Evolutionary conservation across 306 rosid species (phyloP).

Genomic region (Geum urbanum): DNA sequence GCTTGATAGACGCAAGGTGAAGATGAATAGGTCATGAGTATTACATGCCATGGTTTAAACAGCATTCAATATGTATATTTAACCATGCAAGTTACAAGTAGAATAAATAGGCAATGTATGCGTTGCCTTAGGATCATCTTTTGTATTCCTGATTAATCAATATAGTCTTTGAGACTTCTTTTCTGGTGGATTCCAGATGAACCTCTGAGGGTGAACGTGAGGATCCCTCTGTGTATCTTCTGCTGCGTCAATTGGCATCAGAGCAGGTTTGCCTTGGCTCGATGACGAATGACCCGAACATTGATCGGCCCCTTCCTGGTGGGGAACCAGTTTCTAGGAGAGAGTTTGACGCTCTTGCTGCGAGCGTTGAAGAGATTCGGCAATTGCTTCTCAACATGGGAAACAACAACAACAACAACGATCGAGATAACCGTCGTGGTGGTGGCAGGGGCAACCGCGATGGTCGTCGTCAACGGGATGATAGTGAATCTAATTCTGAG

Average conservation of each 20-base stretch:
- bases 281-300: not conserved
- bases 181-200: slow-evolving; percentile 1
- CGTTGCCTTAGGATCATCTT: not conserved
- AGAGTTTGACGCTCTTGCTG: slow-evolving; percentile 1
- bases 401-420: too few relatives aligned
- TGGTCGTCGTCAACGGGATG: too few relatives aligned
- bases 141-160: slow-evolving; percentile 2
- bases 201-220: not conserved
- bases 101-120: not conserved
- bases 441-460: too few relatives aligned
- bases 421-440: too few relatives aligned
- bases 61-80: not conserved
- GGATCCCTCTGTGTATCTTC: not conserved
- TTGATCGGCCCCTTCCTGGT: not conserved
- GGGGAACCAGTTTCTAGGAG: not conserved
- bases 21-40: not conserved
- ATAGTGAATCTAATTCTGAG: too few relatives aligned
- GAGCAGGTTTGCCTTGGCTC: slow-evolving; percentile 27
- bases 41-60: not conserved
- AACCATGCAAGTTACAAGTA: not conserved
- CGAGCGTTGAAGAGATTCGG: not conserved
- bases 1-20: not conserved
- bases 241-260: not conserved
- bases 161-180: not conserved
- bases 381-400: too few relatives aligned